Evolutionary conservation across 306 rosid species (phyloP).

Genomic region (cucumber (Cucumis sativus)): Cucumber_9930_V3 NC_026660.2:12807001-12807500

Average conservation of each 20-base stretch:
- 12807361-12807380: constrained; percentile 56
- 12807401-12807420: constrained; percentile 94
- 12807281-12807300: not conserved
- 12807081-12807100: not conserved
- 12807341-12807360: constrained; percentile 82
- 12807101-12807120: not conserved
- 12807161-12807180: not conserved
- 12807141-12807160: not conserved
- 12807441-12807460: constrained; percentile 75
- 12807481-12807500: not conserved
- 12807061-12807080: not conserved
- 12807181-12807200: not conserved
- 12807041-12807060: not conserved
- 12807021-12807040: not conserved
- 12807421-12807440: constrained; percentile 71
- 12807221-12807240: not conserved
- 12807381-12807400: constrained; percentile 47
- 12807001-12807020: not conserved
- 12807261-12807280: not conserved
- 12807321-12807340: constrained; percentile 31
- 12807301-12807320: constrained; percentile 11
- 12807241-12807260: not conserved
- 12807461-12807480: constrained; percentile 4
- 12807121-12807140: not conserved
- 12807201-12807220: not conserved